phyloP scores from a whole-genome alignment of 768 basidiomycete genomes.

The Mycena albidolilacea region DNA sequence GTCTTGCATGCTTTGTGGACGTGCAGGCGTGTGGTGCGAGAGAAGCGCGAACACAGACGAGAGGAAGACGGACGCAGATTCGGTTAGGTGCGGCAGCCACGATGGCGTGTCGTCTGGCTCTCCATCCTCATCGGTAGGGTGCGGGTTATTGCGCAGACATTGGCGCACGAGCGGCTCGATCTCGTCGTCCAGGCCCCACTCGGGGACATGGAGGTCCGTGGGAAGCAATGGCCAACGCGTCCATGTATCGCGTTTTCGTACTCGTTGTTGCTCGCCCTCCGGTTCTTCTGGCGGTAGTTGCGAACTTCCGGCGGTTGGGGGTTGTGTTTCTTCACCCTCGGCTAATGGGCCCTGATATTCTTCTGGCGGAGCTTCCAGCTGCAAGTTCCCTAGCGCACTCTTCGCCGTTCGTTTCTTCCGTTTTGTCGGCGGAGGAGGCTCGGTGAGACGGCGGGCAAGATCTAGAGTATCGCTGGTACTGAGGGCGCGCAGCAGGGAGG shows the following conservation, averaged over 20 bases:
- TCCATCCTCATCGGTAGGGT: constrained; percentile 41
- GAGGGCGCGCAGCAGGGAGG: constrained; percentile 76
- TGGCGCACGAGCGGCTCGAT: constrained; percentile 63
- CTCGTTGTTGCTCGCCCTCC: background rate
- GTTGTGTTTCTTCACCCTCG: background rate
- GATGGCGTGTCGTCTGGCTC: constrained; percentile 49
- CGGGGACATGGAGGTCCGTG: constrained; percentile 73
- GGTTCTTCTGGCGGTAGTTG: background rate
- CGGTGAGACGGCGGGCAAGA: constrained; percentile 66
- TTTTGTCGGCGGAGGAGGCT: constrained; percentile 40
- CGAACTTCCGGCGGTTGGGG: background rate
- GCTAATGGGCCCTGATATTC: background rate
- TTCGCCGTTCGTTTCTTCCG: constrained; percentile 3
- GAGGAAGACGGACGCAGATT: constrained; percentile 61
- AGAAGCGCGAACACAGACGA: constrained; percentile 68
- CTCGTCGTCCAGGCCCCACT: constrained; percentile 83
- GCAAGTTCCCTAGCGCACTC: background rate
- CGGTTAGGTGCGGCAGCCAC: constrained; percentile 56
- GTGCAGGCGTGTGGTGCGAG: constrained; percentile 68
- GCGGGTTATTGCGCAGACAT: constrained; percentile 46
- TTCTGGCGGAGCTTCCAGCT: constrained; percentile 31
- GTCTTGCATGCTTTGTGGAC: constrained; percentile 74
- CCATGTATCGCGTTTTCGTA: constrained; percentile 66
- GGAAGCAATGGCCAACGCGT: constrained; percentile 83
- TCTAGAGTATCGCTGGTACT: constrained; percentile 71